A percentile compares a stretch with the other conserved stretches of the same genome.
Conservation (phyloP, 805 yeast species). For the Metschnikowia matae region DNA sequence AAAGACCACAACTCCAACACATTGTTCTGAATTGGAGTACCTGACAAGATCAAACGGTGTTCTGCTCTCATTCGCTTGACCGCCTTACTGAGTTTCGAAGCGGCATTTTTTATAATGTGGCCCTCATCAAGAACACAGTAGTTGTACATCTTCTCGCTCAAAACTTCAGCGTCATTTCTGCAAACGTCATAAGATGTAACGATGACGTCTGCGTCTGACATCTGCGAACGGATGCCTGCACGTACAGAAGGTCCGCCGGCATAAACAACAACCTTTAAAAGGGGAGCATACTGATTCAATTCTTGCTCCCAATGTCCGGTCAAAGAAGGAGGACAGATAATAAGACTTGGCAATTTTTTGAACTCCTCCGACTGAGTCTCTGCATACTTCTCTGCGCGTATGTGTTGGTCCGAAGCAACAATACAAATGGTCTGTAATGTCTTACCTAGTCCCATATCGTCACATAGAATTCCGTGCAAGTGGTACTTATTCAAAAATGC, state of each 20-base stretch:
- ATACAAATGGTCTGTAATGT: slow-evolving; percentile 96
- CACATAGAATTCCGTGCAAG: slow-evolving; percentile 95
- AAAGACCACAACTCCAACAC: slow-evolving; percentile 96
- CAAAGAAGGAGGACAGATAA: slow-evolving; percentile 94
- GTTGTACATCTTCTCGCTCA: slow-evolving; percentile 66
- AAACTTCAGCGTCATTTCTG: slow-evolving; percentile 75
- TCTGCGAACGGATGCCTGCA: slow-evolving; percentile 46
- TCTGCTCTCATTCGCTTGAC: slow-evolving; percentile 81
- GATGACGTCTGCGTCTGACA: slow-evolving; percentile 69
- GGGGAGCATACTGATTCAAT: slow-evolving; percentile 83
- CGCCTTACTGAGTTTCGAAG: slow-evolving; percentile 81
- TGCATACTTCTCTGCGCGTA: slow-evolving; percentile 67
- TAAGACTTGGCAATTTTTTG: slow-evolving; percentile 74
- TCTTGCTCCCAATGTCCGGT: slow-evolving; percentile 99
- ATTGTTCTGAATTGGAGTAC: slow-evolving; percentile 97
- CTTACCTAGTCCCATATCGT: slow-evolving; percentile 99
- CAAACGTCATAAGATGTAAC: slow-evolving; percentile 96
- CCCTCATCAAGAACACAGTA: slow-evolving; percentile 98
- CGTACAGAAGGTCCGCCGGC: slow-evolving; percentile 90
- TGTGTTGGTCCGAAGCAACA: slow-evolving; percentile 90
- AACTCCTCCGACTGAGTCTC: slow-evolving; percentile 60
- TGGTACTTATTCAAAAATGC: slow-evolving; percentile 93
- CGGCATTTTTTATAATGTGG: slow-evolving; percentile 90
- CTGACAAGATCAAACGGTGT: slow-evolving; percentile 86
- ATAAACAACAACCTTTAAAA: slow-evolving; percentile 74